Base-by-base conservation (phyloP, 176 grass and related monocot species). In the Metroxylon sagu region DNA sequence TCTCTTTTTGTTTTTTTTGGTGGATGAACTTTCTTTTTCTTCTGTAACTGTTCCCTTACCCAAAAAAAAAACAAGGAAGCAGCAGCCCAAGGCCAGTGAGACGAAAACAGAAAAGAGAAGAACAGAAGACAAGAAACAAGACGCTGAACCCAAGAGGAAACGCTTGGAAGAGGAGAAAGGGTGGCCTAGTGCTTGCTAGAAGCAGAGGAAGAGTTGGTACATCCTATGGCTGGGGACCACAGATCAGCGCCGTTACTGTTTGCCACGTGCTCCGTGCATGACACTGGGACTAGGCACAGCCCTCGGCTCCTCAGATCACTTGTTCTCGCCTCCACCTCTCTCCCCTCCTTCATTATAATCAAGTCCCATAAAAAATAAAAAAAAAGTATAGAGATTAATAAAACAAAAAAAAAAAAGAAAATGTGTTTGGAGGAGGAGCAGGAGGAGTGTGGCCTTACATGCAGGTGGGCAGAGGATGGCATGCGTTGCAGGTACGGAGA, bases 281-380 rank as follows among this genome's bases (percentile, higher is more conserved):
- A 63, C 4, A 85, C 10, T 19, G 93, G 93, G 49, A 98, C 84
- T 48, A 98, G 66, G 76, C 93, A 92, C 56, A 98, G 81, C 35
- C 93, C 87, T 21, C 87, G 73, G 71, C 84, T 92, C 73, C 87
- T 67, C 16, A 98, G 68, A 61, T 92, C 83, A 64, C 27, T 16
- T 43, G 30, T 4, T 17, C 25, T 75, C 27, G 14, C 27, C 61
- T 43, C 35, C 35, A 43, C 8, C 35, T 12, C 35, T 43, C 56
- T 49, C 49, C 53, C 71, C 53, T 19, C 56, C 79, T 56, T 64
- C 60, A 43, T 48, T 19, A 6, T 48, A 17, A 43, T 21, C 25
- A 51, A 23, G 43, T 68, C 49, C 23, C 12, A 18, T 3, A 12
- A 53, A 16, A 18, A n/a, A n/a, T n/a, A n/a, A n/a, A 30, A 53